Evolutionary conservation across 139 green algal genomes (phyloP), one percentile per base, ranked within the genome.

Genomic region (Volvox reticuliferus): DNA sequence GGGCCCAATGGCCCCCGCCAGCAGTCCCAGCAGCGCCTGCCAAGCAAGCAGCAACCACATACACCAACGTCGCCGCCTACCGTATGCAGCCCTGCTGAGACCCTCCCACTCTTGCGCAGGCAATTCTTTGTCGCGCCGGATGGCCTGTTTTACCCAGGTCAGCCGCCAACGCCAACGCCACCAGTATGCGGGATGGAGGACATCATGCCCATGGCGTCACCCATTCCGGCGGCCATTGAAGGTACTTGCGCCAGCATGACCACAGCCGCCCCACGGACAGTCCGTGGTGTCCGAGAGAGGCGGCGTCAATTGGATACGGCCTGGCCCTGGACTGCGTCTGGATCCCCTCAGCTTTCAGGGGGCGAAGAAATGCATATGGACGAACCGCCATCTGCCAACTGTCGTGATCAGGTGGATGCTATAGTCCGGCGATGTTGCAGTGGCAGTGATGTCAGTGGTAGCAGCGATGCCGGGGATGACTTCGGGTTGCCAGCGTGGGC

Each of bases 401-500:
- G 65, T 28, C 65, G 65, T 28, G 65, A 9, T 55, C 44, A 55
- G 9, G 44, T 55, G 44, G 9, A 55, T 55, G 44, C 44, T 55
- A 5, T 55, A 14, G 44, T 9, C 44, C 44, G 44, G 5, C 44
- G 44, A 55, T 55, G 44, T 55, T 55, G 65, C 21, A 73, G 65
- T 28, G 65, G 65, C 65, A 28, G 65, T 12, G 65, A 28, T 28
- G 65, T 9, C 65, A 79, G 24, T 61, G 36, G 35, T 28, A 26
- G 79, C 36, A 84, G 79, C 55, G 80, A 30, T 18, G 81, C 55
- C 17, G 81, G 18, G 17, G 62, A 37, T 20, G 62, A 36, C 65
- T 88, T 88, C 22, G 82, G 82, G 16, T 36, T 88, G 33, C 82
- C 82, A 14, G 82, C 82, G 1, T 88, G 65, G 65, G 82, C 82